Evolutionary conservation across 177 flowering plant genomes (phyloP), one percentile per base, ranked within the genome.

Genomic region (Vitis hybrid): DNA sequence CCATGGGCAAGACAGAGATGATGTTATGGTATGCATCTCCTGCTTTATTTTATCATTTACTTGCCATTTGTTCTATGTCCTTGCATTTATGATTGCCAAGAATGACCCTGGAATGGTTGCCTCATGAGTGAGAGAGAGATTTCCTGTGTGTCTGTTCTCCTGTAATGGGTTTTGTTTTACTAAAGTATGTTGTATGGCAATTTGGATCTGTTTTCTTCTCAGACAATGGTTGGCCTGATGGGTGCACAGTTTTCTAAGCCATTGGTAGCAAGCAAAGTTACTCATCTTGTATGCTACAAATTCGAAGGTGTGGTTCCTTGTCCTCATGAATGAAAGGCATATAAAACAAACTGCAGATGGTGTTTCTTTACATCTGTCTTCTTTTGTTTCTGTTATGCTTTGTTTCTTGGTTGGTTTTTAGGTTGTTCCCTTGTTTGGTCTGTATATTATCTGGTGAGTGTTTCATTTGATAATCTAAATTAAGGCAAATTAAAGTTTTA

Each of bases 221-320:
- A 93, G 99, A 85, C 82, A 62, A 88, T 93, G 99, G 98, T 93
- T 74, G 79, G 78, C 55, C 59, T 93, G 76, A 92, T 93, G 94
- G 98, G 98, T 49, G 95, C 97, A 64, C 74, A 79, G 20, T 92
- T 96, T 76, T 88, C 94, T 33, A 96, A 92, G 81, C 95, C 99
- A 48, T 56, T 96, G 86, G 82, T 86, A 45, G 97, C 97, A 62
- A 86, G 82, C 80, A 88, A 83, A 77, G 92, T 89, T 55, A 93
- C 99, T 58, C 99, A 96, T 85, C 97, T 93, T 51, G 81, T 93
- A 72, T 93, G 98, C 86, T 95, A 91, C 85, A 93, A 93, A 75
- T 90, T 89, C 83, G 99, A 95, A 69, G 97, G 99, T 93, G 55
- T 1, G 76, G 49, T 65, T 67, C 73, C 57, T 56, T 33, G 45